Conservation (phyloP, 75 land plant species). For the Cupressus sempervirens region DNA sequence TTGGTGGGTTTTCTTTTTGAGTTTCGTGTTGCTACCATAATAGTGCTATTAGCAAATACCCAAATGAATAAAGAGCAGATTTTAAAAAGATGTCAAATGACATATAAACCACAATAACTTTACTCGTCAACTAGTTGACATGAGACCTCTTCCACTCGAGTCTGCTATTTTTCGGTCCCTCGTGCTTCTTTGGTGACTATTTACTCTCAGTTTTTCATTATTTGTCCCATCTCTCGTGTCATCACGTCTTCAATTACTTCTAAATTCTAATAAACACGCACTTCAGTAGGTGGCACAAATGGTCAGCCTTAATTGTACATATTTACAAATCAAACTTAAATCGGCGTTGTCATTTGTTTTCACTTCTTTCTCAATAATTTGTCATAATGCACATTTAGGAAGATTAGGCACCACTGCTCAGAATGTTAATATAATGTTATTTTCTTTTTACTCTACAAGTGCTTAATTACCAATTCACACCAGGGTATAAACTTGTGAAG, state of each 20-base stretch:
- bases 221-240: neutral
- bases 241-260: neutral
- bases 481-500: neutral
- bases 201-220: neutral
- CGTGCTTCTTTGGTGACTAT: neutral
- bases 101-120: neutral
- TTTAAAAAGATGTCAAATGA: neutral
- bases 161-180: neutral
- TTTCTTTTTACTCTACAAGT: neutral
- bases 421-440: neutral
- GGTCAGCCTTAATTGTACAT: neutral
- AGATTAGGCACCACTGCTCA: neutral
- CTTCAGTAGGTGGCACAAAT: neutral
- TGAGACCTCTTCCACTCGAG: neutral
- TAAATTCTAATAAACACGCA: neutral
- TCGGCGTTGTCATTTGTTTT: neutral
- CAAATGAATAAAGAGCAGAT: neutral
- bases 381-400: neutral
- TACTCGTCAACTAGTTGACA: neutral
- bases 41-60: neutral
- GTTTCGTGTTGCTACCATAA: neutral
- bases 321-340: neutral
- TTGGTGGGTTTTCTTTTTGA: too few relatives aligned
- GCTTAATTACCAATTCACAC: neutral
- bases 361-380: neutral